Percentiles rank a stretch among this genome's conserved stretches.
These are phyloP conservation scores for Panellus pusillus DNA, from an alignment of 768 basidiomycete species.

Conservation along the genomic window DNA sequence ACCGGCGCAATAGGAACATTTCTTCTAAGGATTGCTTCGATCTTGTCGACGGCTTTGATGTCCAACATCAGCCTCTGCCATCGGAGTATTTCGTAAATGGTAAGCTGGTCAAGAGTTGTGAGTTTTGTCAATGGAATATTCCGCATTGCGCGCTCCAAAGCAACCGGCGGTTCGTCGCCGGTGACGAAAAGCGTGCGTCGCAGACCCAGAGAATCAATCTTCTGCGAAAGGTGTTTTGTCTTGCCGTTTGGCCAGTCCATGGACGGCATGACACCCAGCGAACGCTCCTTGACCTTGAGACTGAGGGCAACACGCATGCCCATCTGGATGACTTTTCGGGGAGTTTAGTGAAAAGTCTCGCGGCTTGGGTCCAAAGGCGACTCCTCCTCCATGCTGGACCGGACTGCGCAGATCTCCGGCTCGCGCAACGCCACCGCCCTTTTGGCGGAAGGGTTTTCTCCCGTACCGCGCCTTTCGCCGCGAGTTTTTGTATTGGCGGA, in stretches of 20 bases:
- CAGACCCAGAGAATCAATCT: constrained; percentile 66
- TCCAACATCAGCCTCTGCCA: constrained; percentile 85
- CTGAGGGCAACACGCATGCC: constrained; percentile 91
- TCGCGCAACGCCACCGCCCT: constrained; percentile 88
- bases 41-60: constrained; percentile 73
- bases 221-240: constrained; percentile 64
- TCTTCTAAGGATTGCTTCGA: constrained; percentile 66
- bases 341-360: constrained; percentile 88
- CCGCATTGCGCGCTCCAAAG: constrained; percentile 58
- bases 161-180: constrained; percentile 56
- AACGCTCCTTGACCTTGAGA: constrained; percentile 71
- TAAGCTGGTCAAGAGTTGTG: constrained; percentile 62
- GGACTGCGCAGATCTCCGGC: constrained; percentile 87
- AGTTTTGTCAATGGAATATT: constrained; percentile 75
- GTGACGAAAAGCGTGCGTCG: constrained; percentile 77
- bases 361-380: constrained; percentile 88
- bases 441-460: constrained; percentile 86
- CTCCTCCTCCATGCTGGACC: constrained; percentile 88
- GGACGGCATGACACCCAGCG: constrained; percentile 72
- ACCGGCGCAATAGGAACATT: constrained; percentile 33
- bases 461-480: constrained; percentile 86
- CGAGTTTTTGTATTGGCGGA: constrained; percentile 91
- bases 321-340: constrained; percentile 91
- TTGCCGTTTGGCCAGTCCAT: constrained; percentile 73
- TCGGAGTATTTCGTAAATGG: constrained; percentile 80